A percentile compares a stretch with the other conserved stretches of the same genome.
phyloP scores from a whole-genome alignment of 2,329 filamentous ascomycete species.

The Diaporthe vaccinii region DNA sequence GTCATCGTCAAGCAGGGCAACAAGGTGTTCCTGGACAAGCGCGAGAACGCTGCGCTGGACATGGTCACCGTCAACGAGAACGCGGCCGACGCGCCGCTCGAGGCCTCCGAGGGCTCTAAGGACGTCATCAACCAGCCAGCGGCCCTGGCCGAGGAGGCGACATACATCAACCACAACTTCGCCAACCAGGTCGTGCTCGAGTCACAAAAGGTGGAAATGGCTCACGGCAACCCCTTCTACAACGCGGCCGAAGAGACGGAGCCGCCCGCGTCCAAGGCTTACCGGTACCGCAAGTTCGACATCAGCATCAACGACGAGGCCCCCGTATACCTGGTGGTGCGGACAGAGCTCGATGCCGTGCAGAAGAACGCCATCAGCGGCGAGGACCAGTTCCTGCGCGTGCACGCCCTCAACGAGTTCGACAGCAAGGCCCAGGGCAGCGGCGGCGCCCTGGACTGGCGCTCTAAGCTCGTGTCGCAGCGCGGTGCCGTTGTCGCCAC shows the following conservation, averaged over 20 bases:
- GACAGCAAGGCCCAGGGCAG: conserved; percentile 97
- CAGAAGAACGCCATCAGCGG: conserved; percentile 94
- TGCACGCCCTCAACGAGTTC: conserved; percentile 99
- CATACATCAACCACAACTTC: conserved; percentile 99
- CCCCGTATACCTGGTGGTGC: conserved; percentile 91
- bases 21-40: conserved; percentile 99
- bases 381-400: conserved; percentile 90
- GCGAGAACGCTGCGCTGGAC: conserved; percentile 92
- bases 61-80: conserved; percentile 99
- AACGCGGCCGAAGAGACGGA: conserved; percentile 93
- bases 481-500: conserved; percentile 97
- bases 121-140: conserved; percentile 95
- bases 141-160: conserved; percentile 95
- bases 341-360: conserved; percentile 94
- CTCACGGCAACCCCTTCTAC: conserved; percentile 96
- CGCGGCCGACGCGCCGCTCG: conserved; percentile 92
- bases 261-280: conserved; percentile 93
- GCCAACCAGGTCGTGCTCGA: conserved; percentile 94
- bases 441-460: conserved; percentile 96
- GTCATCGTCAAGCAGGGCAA: conserved; percentile 92
- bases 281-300: conserved; percentile 98
- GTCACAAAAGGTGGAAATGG: conserved; percentile 86
- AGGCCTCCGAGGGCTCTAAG: conserved; percentile 92
- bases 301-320: conserved; percentile 95
- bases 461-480: conserved; percentile 92